Percentiles rank a stretch among this genome's conserved stretches.
Conservation (phyloP, 257 asterid genomes). For the Agastache rugosa region DNA sequence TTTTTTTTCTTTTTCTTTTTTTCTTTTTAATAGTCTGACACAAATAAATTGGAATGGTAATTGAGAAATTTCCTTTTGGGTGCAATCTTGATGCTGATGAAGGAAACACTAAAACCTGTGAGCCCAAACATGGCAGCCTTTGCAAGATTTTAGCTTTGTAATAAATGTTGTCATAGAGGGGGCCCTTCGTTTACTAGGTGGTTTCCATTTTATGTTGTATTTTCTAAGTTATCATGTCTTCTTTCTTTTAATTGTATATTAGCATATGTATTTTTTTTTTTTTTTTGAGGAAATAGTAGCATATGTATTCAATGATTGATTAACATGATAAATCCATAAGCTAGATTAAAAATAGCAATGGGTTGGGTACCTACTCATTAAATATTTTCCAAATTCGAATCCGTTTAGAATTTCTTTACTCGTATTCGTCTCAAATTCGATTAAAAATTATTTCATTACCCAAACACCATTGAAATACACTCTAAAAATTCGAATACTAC, state of each 20-base stretch:
- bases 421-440: too few relatives aligned
- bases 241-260: not conserved
- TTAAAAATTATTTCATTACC: too few relatives aligned
- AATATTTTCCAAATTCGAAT: too few relatives aligned
- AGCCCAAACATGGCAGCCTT: constrained; percentile 52
- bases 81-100: constrained; percentile 46
- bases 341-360: too few relatives aligned
- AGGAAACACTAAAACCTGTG: constrained; percentile 53
- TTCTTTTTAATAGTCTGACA: not conserved
- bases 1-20: not conserved
- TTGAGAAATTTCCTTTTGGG: constrained; percentile 39
- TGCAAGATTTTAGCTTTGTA: constrained; percentile 39
- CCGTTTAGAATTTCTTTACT: too few relatives aligned
- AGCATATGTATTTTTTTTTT: not conserved
- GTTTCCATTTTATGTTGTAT: not conserved
- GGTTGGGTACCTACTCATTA: too few relatives aligned
- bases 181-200: constrained; percentile 30
- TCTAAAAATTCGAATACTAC: too few relatives aligned
- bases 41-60: constrained; percentile 23
- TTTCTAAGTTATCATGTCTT: not conserved
- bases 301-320: not conserved
- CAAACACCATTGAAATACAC: too few relatives aligned
- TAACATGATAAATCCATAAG: not conserved
- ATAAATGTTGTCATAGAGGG: constrained; percentile 36
- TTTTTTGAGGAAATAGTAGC: too few relatives aligned